These are phyloP conservation scores for Parmelia sp. DNA, from an alignment of 495 filamentous ascomycete genomes.

Conservation along the genomic window DNA sequence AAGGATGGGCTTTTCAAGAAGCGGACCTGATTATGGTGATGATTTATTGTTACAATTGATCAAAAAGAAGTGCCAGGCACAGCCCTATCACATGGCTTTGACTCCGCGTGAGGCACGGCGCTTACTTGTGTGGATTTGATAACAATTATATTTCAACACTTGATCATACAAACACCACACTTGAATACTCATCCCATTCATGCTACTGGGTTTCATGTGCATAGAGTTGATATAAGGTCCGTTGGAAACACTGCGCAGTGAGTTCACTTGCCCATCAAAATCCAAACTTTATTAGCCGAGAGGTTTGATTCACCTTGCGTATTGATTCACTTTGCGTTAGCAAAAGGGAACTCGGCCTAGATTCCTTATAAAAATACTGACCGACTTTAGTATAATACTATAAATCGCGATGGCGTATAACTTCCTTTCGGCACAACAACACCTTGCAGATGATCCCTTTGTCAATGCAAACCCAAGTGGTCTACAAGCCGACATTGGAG, in stretches of 20 bases:
- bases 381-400: neutral
- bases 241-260: neutral
- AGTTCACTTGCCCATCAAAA: neutral
- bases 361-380: neutral
- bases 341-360: neutral
- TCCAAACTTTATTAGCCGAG: neutral
- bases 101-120: too few relatives aligned
- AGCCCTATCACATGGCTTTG: neutral
- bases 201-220: neutral
- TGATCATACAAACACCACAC: neutral
- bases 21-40: neutral
- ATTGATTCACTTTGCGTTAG: too few relatives aligned
- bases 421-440: neutral
- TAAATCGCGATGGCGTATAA: neutral
- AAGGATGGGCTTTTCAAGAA: neutral
- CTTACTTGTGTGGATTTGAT: neutral
- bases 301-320: too few relatives aligned
- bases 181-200: neutral
- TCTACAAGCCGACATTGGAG: neutral
- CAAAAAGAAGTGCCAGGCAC: neutral
- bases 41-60: neutral
- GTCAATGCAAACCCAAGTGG: neutral
- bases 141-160: neutral
- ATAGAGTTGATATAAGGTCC: neutral
- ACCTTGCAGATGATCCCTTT: neutral